Evolutionary conservation across 805 yeast genomes (phyloP).

Genomic region (Komagataella ulmi): DNA sequence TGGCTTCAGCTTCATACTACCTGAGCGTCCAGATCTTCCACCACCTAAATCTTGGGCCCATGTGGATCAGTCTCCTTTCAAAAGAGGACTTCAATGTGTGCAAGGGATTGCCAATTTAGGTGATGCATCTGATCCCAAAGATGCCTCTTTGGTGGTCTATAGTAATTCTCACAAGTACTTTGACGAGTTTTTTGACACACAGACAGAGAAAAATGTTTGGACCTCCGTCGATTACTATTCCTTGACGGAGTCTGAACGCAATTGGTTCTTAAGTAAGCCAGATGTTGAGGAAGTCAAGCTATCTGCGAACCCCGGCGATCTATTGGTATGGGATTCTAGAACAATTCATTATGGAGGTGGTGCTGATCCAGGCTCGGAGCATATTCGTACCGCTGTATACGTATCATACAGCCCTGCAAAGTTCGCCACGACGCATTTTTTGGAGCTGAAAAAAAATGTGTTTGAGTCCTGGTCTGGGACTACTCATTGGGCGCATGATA

Average conservation of each 20-base stretch:
- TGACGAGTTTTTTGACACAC: constrained; percentile 14
- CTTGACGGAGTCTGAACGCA: constrained; percentile 7
- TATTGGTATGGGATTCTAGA: constrained; percentile 22
- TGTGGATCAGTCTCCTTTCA: constrained; percentile 20
- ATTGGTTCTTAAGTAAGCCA: constrained; percentile 4
- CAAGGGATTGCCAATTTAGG: constrained; percentile 20
- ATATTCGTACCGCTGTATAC: constrained; percentile 16
- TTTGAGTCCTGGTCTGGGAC: constrained; percentile 15
- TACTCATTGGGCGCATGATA: constrained; percentile 20
- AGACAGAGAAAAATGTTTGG: constrained; percentile 11
- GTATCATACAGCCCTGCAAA: constrained; percentile 18
- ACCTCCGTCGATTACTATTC: constrained; percentile 8
- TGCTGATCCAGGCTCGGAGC: constrained; percentile 12
- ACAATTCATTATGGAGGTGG: constrained; percentile 17
- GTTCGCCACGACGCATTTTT: constrained; percentile 16
- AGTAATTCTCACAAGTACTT: constrained; percentile 11
- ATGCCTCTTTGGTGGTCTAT: constrained; percentile 19
- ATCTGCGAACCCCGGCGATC: constrained; percentile 19
- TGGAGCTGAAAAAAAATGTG: constrained; percentile 9
- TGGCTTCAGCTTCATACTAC: constrained; percentile 16
- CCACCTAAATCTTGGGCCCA: constrained; percentile 16
- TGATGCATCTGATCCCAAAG: constrained; percentile 12
- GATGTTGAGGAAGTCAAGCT: constrained; percentile 18
- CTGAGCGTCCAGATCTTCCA: constrained; percentile 9
- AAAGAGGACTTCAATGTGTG: constrained; percentile 15